phyloP scores from a whole-genome alignment of 805 yeast species.

The Ogataea trehaloabstinens region DNA sequence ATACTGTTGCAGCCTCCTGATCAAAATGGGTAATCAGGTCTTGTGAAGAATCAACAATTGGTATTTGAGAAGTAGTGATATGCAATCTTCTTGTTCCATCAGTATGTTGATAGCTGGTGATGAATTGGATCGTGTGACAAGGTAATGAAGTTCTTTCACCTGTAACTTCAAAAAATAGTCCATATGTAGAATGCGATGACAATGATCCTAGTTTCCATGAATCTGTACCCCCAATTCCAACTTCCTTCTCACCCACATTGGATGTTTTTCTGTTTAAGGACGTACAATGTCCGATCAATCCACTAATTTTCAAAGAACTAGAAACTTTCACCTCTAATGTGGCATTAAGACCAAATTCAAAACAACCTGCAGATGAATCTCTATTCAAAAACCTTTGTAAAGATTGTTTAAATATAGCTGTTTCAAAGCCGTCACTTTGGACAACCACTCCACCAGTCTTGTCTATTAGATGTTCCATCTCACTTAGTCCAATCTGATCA shows the following conservation, averaged over 20 bases:
- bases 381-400: slow-evolving; percentile 49
- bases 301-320: slow-evolving; percentile 50
- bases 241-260: slow-evolving; percentile 32
- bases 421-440: slow-evolving; percentile 62
- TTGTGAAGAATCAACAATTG: slow-evolving; percentile 37
- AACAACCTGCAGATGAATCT: slow-evolving; percentile 32
- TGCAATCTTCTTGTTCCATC: slow-evolving; percentile 55
- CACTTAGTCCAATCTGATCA: slow-evolving; percentile 66
- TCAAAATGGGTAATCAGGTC: slow-evolving; percentile 52
- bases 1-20: slow-evolving; percentile 67
- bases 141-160: slow-evolving; percentile 22
- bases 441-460: slow-evolving; percentile 64
- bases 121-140: slow-evolving; percentile 47
- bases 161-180: slow-evolving; percentile 52
- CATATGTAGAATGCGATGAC: slow-evolving; percentile 58
- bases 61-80: slow-evolving; percentile 56
- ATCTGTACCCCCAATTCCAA: slow-evolving; percentile 53
- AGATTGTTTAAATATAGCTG: slow-evolving; percentile 68
- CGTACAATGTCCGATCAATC: slow-evolving; percentile 62
- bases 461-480: slow-evolving; percentile 58
- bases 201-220: slow-evolving; percentile 60
- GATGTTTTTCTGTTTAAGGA: slow-evolving; percentile 38
- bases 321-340: slow-evolving; percentile 56
- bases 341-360: slow-evolving; percentile 57
- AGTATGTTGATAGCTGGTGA: slow-evolving; percentile 62